Percentiles rank a stretch among this genome's conserved stretches.
Conservation (phyloP, 2,329 filamentous ascomycete genomes). For the Aureobasidium sp. region DNA sequence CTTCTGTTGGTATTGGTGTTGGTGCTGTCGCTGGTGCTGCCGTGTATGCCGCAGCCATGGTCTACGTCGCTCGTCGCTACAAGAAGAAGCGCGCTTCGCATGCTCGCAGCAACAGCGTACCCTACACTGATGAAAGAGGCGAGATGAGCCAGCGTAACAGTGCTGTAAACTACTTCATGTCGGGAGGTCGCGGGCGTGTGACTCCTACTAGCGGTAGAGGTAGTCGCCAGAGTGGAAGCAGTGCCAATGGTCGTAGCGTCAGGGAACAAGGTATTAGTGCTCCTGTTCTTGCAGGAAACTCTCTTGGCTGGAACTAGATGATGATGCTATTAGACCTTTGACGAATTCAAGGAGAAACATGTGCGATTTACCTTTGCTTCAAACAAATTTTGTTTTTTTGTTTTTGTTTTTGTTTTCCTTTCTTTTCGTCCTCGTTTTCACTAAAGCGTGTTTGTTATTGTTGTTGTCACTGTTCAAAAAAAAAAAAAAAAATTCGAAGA, state of each 20-base stretch:
- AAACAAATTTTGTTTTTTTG: not conserved
- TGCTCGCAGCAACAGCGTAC: conserved; percentile 66
- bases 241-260: conserved; percentile 43
- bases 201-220: conserved; percentile 31
- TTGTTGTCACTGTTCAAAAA: not conserved
- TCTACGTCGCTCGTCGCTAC: conserved; percentile 82
- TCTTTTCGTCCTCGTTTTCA: not conserved
- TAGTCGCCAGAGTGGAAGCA: conserved; percentile 32
- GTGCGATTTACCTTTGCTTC: not conserved
- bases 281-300: conserved; percentile 88
- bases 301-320: conserved; percentile 81
- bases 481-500: conserved; percentile 6
- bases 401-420: not conserved
- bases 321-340: not conserved
- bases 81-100: conserved; percentile 60
- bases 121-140: conserved; percentile 54
- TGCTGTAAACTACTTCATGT: conserved; percentile 49
- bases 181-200: conserved; percentile 48
- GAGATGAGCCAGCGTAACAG: conserved; percentile 33
- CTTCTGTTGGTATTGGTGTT: conserved; percentile 60
- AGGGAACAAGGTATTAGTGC: conserved; percentile 71
- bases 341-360: conserved; percentile 4
- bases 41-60: conserved; percentile 91
- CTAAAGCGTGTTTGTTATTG: conserved; percentile 5
- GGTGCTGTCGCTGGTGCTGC: conserved; percentile 70